Percentiles rank a stretch among this genome's conserved stretches.
Conservation (phyloP, 768 basidiomycete species). For the Sporobolomyces pararoseus region DNA sequence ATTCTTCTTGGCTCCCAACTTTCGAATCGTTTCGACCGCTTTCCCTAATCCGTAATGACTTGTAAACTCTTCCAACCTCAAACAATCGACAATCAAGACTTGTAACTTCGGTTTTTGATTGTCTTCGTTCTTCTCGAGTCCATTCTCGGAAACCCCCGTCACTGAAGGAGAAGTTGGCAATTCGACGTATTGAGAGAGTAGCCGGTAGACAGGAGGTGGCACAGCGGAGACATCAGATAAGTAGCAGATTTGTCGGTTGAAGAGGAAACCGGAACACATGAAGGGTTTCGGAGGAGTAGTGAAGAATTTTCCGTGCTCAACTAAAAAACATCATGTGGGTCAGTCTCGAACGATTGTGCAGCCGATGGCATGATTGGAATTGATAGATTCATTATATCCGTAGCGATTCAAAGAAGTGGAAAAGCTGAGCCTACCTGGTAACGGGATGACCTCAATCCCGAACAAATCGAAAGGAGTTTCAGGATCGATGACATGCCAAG, state of each 20-base stretch:
- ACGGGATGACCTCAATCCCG: slow-evolving; percentile 47
- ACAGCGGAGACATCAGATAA: slow-evolving; percentile 79
- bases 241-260: slow-evolving; percentile 65
- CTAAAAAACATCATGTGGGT: too few relatives aligned
- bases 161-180: not conserved
- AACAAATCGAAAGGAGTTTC: slow-evolving; percentile 36
- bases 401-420: not conserved
- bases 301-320: slow-evolving; percentile 45
- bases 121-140: slow-evolving; percentile 16
- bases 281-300: slow-evolving; percentile 39
- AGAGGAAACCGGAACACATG: slow-evolving; percentile 46
- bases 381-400: too few relatives aligned
- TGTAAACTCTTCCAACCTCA: slow-evolving; percentile 63
- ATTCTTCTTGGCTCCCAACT: slow-evolving; percentile 60
- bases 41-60: slow-evolving; percentile 75
- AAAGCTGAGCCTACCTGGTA: slow-evolving; percentile 43
- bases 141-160: not conserved
- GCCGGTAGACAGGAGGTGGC: slow-evolving; percentile 65
- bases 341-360: too few relatives aligned
- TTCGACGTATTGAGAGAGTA: not conserved
- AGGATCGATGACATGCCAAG: slow-evolving; percentile 70
- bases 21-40: slow-evolving; percentile 58
- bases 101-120: slow-evolving; percentile 22
- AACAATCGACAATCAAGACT: slow-evolving; percentile 64
- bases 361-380: too few relatives aligned